Evolutionary conservation across 2,329 filamentous ascomycete species (phyloP).

Genomic region (Sporothrix dimorphospora): DNA sequence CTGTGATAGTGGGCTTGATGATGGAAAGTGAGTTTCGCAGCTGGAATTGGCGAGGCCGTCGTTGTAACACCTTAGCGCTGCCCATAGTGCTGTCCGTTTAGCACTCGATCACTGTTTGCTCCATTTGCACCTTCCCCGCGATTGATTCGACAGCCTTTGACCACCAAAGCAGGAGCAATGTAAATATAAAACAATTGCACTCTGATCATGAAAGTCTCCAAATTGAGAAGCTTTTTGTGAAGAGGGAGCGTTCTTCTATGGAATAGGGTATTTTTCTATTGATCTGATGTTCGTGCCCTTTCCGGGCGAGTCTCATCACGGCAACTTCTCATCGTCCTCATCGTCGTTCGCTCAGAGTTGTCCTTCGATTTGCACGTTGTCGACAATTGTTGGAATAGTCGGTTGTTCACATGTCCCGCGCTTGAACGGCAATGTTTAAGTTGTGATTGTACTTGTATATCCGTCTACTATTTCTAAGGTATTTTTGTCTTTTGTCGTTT

Average conservation of each 20-base stretch:
- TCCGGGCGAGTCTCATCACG: no score
- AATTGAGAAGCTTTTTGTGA: not conserved
- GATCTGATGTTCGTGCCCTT: no score
- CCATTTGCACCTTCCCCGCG: not conserved
- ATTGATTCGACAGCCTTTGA: not conserved
- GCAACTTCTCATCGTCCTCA: no score
- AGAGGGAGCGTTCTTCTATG: not conserved
- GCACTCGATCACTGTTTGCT: not conserved
- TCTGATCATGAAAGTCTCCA: not conserved
- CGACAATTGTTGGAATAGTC: no score
- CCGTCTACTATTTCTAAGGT: not conserved
- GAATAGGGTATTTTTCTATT: not conserved
- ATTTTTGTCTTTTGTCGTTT: slow-evolving; percentile 12
- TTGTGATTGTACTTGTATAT: not conserved
- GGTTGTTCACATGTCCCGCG: no score
- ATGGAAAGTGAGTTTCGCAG: not conserved
- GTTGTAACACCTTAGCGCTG: not conserved
- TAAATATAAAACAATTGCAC: not conserved
- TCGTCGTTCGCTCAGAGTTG: no score
- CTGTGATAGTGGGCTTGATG: not conserved
- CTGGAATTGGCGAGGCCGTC: not conserved
- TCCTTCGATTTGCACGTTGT: no score
- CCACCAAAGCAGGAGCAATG: not conserved
- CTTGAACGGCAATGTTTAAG: not conserved
- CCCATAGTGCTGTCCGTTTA: not conserved